phyloP scores from a whole-genome alignment of 192 early-diverging fungal species.

The Ambispora gerdemannii region DNA sequence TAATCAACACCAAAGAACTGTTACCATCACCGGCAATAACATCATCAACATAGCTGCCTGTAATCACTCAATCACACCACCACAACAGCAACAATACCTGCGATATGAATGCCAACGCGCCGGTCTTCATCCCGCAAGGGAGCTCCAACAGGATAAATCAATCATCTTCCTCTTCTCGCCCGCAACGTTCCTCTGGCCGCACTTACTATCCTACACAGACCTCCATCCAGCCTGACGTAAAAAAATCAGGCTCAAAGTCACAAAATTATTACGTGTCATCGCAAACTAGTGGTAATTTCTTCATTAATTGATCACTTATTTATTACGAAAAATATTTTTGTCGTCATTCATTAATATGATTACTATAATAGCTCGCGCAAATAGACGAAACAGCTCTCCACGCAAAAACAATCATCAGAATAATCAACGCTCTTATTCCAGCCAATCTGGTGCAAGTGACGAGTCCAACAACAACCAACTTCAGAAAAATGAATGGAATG shows the following conservation, averaged over 20 bases:
- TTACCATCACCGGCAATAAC: too few species aligned
- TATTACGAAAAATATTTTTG: background rate
- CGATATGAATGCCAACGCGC: slow-evolving; percentile 23
- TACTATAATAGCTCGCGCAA: background rate
- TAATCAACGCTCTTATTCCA: background rate
- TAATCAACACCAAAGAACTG: too few species aligned
- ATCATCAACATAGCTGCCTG: too few species aligned
- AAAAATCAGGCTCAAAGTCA: background rate
- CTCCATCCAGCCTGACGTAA: slow-evolving; percentile 16
- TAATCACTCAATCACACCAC: too few species aligned
- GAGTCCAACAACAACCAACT: background rate
- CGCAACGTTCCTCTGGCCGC: slow-evolving; percentile 1
- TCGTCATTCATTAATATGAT: too few species aligned
- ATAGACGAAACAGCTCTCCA: background rate
- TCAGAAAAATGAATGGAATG: background rate
- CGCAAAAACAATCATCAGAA: background rate
- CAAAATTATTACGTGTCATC: background rate
- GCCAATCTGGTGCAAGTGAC: background rate
- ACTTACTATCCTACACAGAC: background rate
- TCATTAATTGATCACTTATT: background rate
- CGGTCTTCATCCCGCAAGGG: slow-evolving; percentile 18
- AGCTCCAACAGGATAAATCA: background rate
- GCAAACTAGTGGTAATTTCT: slow-evolving; percentile 4
- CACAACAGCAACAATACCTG: too few species aligned
- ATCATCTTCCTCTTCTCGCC: background rate